These are phyloP conservation scores for Fusarium pseudoanthophilum DNA, from an alignment of 2,329 filamentous ascomycete genomes.

Conservation along the genomic window DNA sequence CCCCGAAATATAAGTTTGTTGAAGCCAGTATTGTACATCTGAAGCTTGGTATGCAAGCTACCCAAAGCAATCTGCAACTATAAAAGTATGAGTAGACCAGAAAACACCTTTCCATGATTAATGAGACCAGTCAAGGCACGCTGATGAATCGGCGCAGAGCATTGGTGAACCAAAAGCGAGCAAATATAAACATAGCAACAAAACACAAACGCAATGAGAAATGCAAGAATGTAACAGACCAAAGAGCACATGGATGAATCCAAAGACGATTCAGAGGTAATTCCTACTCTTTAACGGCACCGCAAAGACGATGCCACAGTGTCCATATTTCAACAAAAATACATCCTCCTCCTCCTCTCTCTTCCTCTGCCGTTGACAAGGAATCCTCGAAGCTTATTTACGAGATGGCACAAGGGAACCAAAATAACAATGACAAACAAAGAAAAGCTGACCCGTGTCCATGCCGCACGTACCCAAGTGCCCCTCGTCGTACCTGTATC, in stretches of 20 bases:
- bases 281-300: conserved; percentile 28
- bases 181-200: neutral
- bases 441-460: conserved; percentile 20
- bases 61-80: conserved; percentile 12
- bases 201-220: neutral
- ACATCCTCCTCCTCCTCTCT: conserved; percentile 6
- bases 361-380: neutral
- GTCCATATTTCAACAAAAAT: conserved; percentile 29
- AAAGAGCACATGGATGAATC: neutral
- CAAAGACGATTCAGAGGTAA: conserved; percentile 7
- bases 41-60: conserved; percentile 12
- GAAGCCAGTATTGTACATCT: conserved; percentile 21
- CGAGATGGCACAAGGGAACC: conserved; percentile 3
- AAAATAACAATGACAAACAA: conserved; percentile 11
- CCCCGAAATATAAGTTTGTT: conserved; percentile 10
- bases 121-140: conserved; percentile 9
- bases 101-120: conserved; percentile 28
- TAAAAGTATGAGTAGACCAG: conserved; percentile 9
- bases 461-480: conserved; percentile 24
- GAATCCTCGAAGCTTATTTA: neutral
- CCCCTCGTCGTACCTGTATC: conserved; percentile 15
- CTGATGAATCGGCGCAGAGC: conserved; percentile 7
- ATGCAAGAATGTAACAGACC: conserved; percentile 1
- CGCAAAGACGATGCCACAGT: conserved; percentile 19
- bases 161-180: neutral